A percentile compares a stretch with the other conserved stretches of the same genome.
Conservation (phyloP, 2,329 filamentous ascomycete species). For the Alternaria triticina region DNA sequence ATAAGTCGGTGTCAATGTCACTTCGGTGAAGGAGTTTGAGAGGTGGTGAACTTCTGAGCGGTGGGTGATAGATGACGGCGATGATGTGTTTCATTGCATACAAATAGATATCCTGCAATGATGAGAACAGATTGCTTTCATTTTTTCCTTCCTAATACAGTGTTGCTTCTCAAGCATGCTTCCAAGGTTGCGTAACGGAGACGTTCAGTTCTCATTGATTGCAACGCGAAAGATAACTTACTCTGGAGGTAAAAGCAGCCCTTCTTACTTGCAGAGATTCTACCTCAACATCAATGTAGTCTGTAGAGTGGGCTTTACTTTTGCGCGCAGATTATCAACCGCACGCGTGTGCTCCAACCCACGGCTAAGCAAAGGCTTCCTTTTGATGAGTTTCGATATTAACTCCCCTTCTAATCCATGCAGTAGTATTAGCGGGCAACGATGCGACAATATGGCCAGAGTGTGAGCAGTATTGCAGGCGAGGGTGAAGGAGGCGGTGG, state of each 20-base stretch:
- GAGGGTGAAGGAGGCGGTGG: not conserved
- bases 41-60: not conserved
- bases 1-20: conserved; percentile 14
- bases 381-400: not conserved
- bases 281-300: not conserved
- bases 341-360: not conserved
- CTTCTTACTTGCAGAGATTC: not conserved
- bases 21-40: conserved; percentile 5
- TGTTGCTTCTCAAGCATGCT: not conserved
- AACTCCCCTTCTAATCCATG: not conserved
- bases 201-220: not conserved
- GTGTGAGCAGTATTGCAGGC: not conserved
- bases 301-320: not conserved
- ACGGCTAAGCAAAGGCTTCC: not conserved
- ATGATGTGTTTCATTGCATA: not conserved
- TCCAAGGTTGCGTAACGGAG: not conserved
- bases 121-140: not conserved
- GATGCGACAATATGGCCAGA: not conserved
- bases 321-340: not conserved
- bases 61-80: not conserved
- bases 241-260: not conserved
- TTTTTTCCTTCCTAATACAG: not conserved
- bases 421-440: not conserved
- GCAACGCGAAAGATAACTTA: not conserved
- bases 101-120: not conserved